These are phyloP conservation scores for Fremontodendron californicum DNA, from an alignment of 345 rosid genomes.

Conservation along the genomic window DNA sequence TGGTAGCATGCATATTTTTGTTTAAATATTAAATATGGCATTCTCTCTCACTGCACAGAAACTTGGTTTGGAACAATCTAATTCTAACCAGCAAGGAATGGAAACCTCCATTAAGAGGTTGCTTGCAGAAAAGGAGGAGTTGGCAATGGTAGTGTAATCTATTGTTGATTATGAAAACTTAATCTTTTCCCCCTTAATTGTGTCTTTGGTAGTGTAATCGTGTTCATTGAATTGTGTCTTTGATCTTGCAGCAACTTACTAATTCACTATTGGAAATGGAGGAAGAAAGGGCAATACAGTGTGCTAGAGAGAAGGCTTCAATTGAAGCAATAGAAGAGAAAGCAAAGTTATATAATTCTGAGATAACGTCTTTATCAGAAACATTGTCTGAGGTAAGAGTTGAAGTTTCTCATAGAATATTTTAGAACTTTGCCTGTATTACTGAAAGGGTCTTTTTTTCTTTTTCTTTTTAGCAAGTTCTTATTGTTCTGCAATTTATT, in stretches of 20 bases:
- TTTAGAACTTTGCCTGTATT: constrained; percentile 3
- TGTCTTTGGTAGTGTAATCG: constrained; percentile 4
- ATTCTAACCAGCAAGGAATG: constrained; percentile 44
- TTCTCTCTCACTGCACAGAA: constrained; percentile 38
- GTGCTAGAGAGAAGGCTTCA: constrained; percentile 66
- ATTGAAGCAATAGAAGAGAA: constrained; percentile 60
- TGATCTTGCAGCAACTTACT: constrained; percentile 64
- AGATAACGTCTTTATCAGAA: constrained; percentile 42
- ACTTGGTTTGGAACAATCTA: constrained; percentile 57
- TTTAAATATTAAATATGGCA: neutral
- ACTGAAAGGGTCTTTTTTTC: neutral
- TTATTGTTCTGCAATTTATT: neutral
- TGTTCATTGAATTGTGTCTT: neutral
- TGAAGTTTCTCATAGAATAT: constrained; percentile 1
- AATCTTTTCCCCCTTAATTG: neutral
- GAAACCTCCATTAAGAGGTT: constrained; percentile 45
- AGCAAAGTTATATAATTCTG: constrained; percentile 34
- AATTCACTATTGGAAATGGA: constrained; percentile 84
- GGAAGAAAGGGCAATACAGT: constrained; percentile 85
- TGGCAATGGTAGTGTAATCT: constrained; percentile 61
- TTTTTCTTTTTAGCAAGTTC: neutral
- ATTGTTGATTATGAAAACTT: neutral
- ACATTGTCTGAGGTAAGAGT: constrained; percentile 53
- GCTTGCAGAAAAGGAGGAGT: constrained; percentile 81
- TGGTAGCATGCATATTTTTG: constrained; percentile 3